phyloP scores from a whole-genome alignment of 345 rosid species.

The Turnera subulata region DNA sequence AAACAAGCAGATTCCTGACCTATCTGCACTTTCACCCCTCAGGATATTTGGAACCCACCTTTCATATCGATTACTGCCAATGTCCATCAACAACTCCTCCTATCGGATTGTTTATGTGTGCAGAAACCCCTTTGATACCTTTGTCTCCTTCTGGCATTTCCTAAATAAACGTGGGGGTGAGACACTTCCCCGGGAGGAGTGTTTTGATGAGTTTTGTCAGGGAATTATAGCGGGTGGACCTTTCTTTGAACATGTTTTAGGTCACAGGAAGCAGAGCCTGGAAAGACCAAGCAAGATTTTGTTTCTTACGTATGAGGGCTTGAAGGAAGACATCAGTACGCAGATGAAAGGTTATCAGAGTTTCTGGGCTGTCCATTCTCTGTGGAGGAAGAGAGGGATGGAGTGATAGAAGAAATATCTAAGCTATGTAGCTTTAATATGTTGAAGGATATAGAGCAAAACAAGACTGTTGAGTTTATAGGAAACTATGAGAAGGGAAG shows the following conservation, averaged over 20 bases:
- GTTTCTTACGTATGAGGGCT: conserved; percentile 40
- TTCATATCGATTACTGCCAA: conserved; percentile 32
- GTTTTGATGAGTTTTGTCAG: too few relatives aligned
- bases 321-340: conserved; percentile 34
- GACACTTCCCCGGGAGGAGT: too few relatives aligned
- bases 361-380: conserved; percentile 46
- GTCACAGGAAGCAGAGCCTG: conserved; percentile 45
- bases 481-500: too few relatives aligned
- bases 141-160: conserved; percentile 53
- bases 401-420: conserved; percentile 31
- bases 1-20: too few relatives aligned
- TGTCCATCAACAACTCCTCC: conserved; percentile 23
- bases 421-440: too few relatives aligned
- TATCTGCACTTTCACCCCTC: conserved; percentile 29
- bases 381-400: conserved; percentile 31
- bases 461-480: too few relatives aligned
- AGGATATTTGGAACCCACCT: conserved; percentile 46
- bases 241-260: too few relatives aligned
- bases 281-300: conserved; percentile 37
- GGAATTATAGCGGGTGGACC: too few relatives aligned
- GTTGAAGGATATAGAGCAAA: too few relatives aligned
- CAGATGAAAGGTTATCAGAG: conserved; percentile 34
- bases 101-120: conserved; percentile 41
- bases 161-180: too few relatives aligned
- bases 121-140: conserved; percentile 47